Base-by-base conservation (phyloP, 2,329 filamentous ascomycete genomes). In the Beauveria sp. region DNA sequence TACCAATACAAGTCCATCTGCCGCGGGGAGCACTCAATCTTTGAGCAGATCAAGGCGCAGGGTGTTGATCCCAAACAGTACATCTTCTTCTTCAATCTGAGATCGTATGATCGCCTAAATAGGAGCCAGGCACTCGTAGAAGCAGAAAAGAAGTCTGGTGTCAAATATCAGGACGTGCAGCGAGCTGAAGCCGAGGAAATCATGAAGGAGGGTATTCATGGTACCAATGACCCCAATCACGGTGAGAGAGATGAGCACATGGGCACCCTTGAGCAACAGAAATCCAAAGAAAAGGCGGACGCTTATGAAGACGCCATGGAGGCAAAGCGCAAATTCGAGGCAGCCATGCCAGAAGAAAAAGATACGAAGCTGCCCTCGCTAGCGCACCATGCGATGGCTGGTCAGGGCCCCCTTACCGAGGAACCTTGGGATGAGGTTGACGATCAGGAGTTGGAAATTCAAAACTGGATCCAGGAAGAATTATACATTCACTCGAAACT, bases 1-100 rank as follows among this genome's bases (percentile, higher is more conserved):
- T 98, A 96, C 70, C 95, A 98, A 72, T 99, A 95, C 80, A 96
- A 96, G 75, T 96, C 91, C 0, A 96, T 99, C 66, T 91, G 89
- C 70, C 88, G 95, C 50, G 95, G 95, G 6, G 88, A 96, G 65
- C 81, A 98, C 71, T 96, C 91, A 5, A 98, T 99, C 58, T 95
- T 89, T 67, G 91, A 85, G 45, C 87, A 89, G 70, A 86, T 97
- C 62, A 75, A 74, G 50, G 84, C 83, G 7, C 80, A 89, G 64
- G 92, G 90, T 1, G 84, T 95, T 1, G 86, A 97, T 67, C 91
- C 93, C 0, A 83, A 69, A 0, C 70, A 97, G 63, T 84, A 98
- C 74, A 86, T 99, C 38, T 97, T 96, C 75, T 82, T 96, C 70
- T 99, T 98, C 81, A 98, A 98, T 67, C 78, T 99, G 46, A 85